These are phyloP conservation scores for Trichoderma orchidacearum DNA, from an alignment of 495 filamentous ascomycete species.

Conservation along the genomic window DNA sequence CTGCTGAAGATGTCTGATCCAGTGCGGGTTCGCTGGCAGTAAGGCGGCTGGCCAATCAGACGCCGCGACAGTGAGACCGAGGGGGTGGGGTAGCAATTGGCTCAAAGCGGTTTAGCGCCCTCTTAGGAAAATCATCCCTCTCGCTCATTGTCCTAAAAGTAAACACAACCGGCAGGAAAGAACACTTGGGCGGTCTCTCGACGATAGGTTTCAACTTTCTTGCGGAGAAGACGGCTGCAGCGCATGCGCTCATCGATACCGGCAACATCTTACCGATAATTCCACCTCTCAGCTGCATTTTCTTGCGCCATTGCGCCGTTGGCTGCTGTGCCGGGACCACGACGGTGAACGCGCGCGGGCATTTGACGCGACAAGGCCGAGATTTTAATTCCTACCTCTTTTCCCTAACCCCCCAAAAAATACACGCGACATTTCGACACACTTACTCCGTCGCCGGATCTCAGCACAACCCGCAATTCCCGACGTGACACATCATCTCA, in stretches of 20 bases:
- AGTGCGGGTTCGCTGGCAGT: background rate
- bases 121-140: background rate
- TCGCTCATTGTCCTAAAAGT: background rate
- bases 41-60: background rate
- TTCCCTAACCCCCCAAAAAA: background rate
- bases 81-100: background rate
- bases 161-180: background rate
- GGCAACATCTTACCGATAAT: background rate
- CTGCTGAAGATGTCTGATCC: background rate
- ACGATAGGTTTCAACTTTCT: background rate
- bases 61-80: background rate
- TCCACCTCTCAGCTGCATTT: background rate
- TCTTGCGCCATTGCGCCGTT: background rate
- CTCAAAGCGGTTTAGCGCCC: background rate
- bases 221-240: background rate
- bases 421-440: background rate
- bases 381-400: too few relatives aligned
- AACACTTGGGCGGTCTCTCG: background rate
- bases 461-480: background rate
- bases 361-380: slow-evolving; percentile 1
- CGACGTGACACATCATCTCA: background rate
- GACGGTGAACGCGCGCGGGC: background rate
- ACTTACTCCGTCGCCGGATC: background rate
- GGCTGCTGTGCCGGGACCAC: background rate
- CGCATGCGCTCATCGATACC: background rate